Conservation (phyloP, 805 yeast genomes). For the Teunomyces atbi region DNA sequence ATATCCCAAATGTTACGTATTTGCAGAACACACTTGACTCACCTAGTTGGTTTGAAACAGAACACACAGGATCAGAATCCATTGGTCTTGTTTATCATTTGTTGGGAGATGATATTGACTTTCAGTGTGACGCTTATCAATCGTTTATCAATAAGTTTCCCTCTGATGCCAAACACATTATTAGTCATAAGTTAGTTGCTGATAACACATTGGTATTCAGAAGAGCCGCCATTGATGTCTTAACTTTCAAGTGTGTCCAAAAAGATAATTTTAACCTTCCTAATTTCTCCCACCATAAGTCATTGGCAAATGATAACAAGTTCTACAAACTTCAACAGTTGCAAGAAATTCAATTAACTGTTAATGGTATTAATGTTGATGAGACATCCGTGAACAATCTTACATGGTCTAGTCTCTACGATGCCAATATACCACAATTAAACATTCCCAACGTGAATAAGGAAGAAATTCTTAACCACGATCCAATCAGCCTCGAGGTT, state of each 20-base stretch:
- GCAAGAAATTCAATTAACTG: slow-evolving; percentile 27
- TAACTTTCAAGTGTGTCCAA: slow-evolving; percentile 59
- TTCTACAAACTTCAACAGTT: slow-evolving; percentile 27
- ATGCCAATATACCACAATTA: slow-evolving; percentile 23
- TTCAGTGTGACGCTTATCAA: slow-evolving; percentile 40
- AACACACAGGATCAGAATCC: slow-evolving; percentile 32
- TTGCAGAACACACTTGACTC: slow-evolving; percentile 25
- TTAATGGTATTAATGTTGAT: slow-evolving; percentile 21
- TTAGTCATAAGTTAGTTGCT: slow-evolving; percentile 69
- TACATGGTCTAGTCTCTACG: slow-evolving; percentile 32
- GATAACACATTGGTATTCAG: slow-evolving; percentile 61
- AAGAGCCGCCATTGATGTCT: slow-evolving; percentile 49
- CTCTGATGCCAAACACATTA: slow-evolving; percentile 50
- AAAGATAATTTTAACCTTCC: slow-evolving; percentile 45
- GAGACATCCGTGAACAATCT: slow-evolving; percentile 15
- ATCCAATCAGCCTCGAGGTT: slow-evolving; percentile 19
- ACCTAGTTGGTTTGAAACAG: slow-evolving; percentile 31
- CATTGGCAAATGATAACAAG: slow-evolving; percentile 8
- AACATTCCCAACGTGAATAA: slow-evolving; percentile 14
- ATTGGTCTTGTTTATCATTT: slow-evolving; percentile 70
- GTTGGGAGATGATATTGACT: slow-evolving; percentile 61
- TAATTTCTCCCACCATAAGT: slow-evolving; percentile 17
- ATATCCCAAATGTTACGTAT: slow-evolving; percentile 60
- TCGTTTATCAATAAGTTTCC: slow-evolving; percentile 58
- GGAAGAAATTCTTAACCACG: slow-evolving; percentile 15